Base-by-base conservation (phyloP, 306 rosid genomes). In the Vicia faba region DNA sequence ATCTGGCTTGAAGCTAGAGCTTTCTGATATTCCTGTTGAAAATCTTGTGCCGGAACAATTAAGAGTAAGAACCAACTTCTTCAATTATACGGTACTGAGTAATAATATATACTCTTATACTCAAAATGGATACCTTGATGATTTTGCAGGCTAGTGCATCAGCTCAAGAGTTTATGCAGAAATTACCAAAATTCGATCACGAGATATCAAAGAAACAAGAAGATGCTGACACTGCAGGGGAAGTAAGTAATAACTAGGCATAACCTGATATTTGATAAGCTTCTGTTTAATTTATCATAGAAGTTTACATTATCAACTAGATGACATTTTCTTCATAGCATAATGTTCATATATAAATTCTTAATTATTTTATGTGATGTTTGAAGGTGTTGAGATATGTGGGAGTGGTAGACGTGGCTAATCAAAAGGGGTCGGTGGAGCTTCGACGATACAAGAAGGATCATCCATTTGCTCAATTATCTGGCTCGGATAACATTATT, bases 401-500 rank as follows among this genome's bases (percentile, higher is more conserved):
- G 6, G 98, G 98, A 60, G 95, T 89, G 73, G 98, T 93, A 76
- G 96, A 93, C 56, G 84, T 88, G 84, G 76, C 58, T 58, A 84
- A 86, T 66, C 28, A 80, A 73, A 83, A 74, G 75, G 98, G 98
- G 15, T 62, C 44, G 13, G 98, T 93, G 18, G 85, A 89, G 78
- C 84, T 93, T 83, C 81, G 82, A 75, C 73, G 75, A 71, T 93
- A 93, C 91, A 88, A 82, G 82, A 83, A 84, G 23, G 95, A 93
- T 66, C 98, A 93, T 78, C 97, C 98, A 14, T 93, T 93, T 77
- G 98, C 98, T 15, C 98, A 93, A 38, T 83, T 93, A 62, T 84
- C 96, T 0, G 98, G 98, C 6, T 91, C 98, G 9, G 98, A 92
- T 73, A 92, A 92, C 44, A 92, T 92, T 4, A 92, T 92, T 61